These are phyloP conservation scores for Alternaria triticina DNA, from an alignment of 2,329 filamentous ascomycete genomes.

Conservation along the genomic window DNA sequence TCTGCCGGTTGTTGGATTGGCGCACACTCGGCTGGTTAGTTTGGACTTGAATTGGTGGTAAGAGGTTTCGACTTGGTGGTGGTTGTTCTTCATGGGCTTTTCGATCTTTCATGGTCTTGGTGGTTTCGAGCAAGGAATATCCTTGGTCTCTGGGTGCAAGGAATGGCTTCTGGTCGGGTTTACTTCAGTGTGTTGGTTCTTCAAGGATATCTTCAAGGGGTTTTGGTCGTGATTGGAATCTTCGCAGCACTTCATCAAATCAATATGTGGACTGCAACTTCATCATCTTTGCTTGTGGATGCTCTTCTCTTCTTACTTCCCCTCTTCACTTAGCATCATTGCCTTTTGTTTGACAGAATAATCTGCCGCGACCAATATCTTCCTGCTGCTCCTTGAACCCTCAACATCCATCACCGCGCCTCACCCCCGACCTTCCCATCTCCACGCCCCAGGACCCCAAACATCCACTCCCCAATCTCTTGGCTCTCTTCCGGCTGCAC, in stretches of 20 bases:
- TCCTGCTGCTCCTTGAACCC: neutral
- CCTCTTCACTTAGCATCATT: no score
- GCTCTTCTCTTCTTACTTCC: neutral
- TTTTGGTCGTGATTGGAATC: neutral
- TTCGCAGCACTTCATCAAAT: neutral
- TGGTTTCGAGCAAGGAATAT: neutral
- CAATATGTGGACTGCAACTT: neutral
- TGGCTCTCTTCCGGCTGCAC: constrained; percentile 38
- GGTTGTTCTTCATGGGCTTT: neutral
- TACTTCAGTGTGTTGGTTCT: neutral
- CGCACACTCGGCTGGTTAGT: neutral
- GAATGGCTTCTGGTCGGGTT: neutral
- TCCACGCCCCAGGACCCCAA: constrained; percentile 11
- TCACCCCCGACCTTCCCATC: neutral
- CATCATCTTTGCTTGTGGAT: neutral
- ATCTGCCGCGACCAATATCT: no score
- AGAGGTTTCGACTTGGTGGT: neutral
- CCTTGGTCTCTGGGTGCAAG: neutral
- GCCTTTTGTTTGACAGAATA: neutral
- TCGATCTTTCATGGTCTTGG: neutral
- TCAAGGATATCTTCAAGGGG: neutral
- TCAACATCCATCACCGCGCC: neutral
- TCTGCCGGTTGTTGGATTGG: neutral
- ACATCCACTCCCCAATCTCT: constrained; percentile 35
- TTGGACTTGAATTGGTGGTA: neutral